A percentile compares a stretch with the other conserved stretches of the same genome.
Evolutionary conservation across 2,329 filamentous ascomycete species (phyloP).

Genomic region (Stenocarpella maydis): DNA sequence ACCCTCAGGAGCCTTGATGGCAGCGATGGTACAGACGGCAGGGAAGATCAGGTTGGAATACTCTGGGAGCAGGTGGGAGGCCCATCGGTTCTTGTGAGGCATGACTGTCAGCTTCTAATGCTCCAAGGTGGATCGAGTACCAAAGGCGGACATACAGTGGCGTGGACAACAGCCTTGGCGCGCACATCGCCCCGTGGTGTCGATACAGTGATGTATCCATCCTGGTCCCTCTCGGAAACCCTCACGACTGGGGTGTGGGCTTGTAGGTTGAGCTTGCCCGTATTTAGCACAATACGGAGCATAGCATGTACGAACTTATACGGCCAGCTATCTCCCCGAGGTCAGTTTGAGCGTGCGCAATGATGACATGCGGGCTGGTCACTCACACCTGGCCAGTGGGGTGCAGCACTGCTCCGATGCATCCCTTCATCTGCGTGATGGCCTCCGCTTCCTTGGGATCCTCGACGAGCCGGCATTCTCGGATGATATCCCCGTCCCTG

Average conservation of each 20-base stretch:
- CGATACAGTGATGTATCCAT: slow-evolving; percentile 40
- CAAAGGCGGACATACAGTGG: slow-evolving; percentile 22
- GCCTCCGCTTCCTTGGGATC: slow-evolving; percentile 41
- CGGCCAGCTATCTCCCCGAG: slow-evolving; percentile 25
- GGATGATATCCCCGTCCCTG: slow-evolving; percentile 41
- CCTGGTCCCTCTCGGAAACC: slow-evolving; percentile 39
- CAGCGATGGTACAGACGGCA: slow-evolving; percentile 38
- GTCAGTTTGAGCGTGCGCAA: background rate
- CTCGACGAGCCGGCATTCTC: slow-evolving; percentile 37
- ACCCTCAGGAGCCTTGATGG: slow-evolving; percentile 43
- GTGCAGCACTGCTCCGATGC: slow-evolving; percentile 42
- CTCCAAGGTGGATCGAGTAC: no score
- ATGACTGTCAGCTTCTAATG: background rate
- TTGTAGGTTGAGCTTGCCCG: slow-evolving; percentile 40
- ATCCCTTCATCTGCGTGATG: slow-evolving; percentile 44
- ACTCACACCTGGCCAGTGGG: slow-evolving; percentile 38
- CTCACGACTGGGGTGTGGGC: slow-evolving; percentile 40
- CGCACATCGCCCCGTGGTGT: slow-evolving; percentile 34
- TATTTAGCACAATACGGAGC: slow-evolving; percentile 31
- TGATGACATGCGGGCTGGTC: background rate
- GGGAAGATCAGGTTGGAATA: slow-evolving; percentile 34
- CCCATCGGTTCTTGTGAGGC: slow-evolving; percentile 33
- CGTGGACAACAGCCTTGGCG: slow-evolving; percentile 34
- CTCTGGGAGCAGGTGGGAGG: slow-evolving; percentile 36
- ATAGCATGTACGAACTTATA: slow-evolving; percentile 37